A percentile compares a stretch with the other conserved stretches of the same genome.
These are phyloP conservation scores for Suhomyces sp. DNA, from an alignment of 805 yeast genomes.

Conservation along the genomic window DNA sequence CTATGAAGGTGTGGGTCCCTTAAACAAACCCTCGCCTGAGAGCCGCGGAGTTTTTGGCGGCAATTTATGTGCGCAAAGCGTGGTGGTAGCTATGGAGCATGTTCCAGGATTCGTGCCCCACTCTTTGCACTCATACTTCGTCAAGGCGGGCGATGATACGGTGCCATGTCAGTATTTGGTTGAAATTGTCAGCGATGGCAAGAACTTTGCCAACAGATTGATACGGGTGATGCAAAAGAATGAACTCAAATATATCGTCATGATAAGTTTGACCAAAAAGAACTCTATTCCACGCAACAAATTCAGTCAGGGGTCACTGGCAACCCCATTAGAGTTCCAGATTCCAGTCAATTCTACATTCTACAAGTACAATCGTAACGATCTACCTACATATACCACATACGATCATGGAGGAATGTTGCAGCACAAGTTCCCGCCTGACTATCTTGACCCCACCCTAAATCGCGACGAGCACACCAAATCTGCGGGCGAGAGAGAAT, in stretches of 20 bases:
- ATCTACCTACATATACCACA: constrained; percentile 13
- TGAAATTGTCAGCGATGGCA: constrained; percentile 34
- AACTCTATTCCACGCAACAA: constrained; percentile 20
- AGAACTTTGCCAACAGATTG: constrained; percentile 33
- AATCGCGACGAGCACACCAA: constrained; percentile 20
- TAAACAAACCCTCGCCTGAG: constrained; percentile 18
- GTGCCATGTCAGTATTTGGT: constrained; percentile 30
- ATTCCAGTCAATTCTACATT: constrained; percentile 21
- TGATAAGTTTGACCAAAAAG: constrained; percentile 34
- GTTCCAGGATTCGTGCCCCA: constrained; percentile 35
- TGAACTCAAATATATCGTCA: constrained; percentile 29
- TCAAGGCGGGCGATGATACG: constrained; percentile 35
- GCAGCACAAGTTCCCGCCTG: constrained; percentile 28
- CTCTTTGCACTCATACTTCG: constrained; percentile 39
- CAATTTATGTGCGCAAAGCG: constrained; percentile 33
- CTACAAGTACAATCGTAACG: constrained; percentile 20
- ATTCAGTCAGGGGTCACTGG: constrained; percentile 17
- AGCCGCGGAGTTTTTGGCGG: constrained; percentile 43
- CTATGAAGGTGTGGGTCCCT: constrained; percentile 16
- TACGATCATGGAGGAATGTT: constrained; percentile 15
- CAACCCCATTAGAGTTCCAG: constrained; percentile 30
- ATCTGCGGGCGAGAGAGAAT: constrained; percentile 28
- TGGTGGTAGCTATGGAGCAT: constrained; percentile 34
- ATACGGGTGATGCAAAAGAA: constrained; percentile 30
- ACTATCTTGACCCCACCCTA: constrained; percentile 20